These are phyloP conservation scores for Populus hybrid DNA, from an alignment of 441 rosid species.

Conservation along the genomic window DNA sequence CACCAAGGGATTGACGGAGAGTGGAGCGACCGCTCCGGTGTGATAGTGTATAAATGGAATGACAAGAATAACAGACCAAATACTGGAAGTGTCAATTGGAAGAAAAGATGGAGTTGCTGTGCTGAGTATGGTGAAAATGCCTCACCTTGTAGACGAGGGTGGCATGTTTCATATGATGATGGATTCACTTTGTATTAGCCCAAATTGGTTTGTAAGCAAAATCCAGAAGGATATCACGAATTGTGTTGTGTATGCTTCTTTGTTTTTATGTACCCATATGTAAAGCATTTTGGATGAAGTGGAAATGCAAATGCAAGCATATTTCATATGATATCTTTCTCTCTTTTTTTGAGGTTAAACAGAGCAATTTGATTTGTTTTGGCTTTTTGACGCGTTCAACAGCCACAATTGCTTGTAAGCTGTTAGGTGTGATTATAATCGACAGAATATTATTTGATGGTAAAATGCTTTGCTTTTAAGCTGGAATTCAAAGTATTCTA, in stretches of 20 bases:
- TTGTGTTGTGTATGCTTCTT: too few species aligned
- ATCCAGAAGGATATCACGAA: not conserved
- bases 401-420: too few species aligned
- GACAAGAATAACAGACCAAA: constrained; percentile 43
- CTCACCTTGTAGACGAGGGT: constrained; percentile 45
- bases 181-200: constrained; percentile 44
- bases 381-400: too few species aligned
- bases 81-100: constrained; percentile 49
- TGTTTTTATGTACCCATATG: too few species aligned
- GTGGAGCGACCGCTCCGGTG: constrained; percentile 51
- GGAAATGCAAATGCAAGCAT: not conserved
- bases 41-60: constrained; percentile 56
- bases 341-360: not conserved
- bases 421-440: too few species aligned
- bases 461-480: too few species aligned
- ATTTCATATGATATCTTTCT: too few species aligned
- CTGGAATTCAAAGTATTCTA: too few species aligned
- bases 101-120: constrained; percentile 60
- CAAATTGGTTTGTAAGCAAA: not conserved
- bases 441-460: too few species aligned
- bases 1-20: constrained; percentile 64
- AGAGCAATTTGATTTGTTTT: too few species aligned
- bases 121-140: constrained; percentile 48
- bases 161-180: constrained; percentile 57
- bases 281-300: too few species aligned